Evolutionary conservation across 2,329 filamentous ascomycete species (phyloP), one percentile per base, ranked within the genome.

Genomic region (Botrytis medusae): DNA sequence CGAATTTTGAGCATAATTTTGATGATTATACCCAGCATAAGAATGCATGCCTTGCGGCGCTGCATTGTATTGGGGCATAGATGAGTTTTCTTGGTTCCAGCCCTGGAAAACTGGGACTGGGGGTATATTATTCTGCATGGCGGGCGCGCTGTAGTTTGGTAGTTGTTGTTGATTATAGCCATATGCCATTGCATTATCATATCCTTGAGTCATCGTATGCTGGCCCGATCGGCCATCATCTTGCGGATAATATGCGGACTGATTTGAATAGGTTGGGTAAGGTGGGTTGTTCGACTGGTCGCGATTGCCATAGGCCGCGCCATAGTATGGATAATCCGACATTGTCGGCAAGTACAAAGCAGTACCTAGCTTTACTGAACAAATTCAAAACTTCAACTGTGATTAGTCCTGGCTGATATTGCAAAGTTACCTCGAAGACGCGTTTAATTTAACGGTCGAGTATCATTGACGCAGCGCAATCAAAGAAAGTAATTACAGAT

Each of bases 321-420:
- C 83, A 77, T 84, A 86, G 25, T 83, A 83, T 72, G 84, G 84
- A 80, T 87, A 85, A 74, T 85, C 83, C 68, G 85, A 84, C 85
- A 87, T 87, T 68, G 71, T 80, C 72, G 73, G 60, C n/a, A 72
- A 29, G 25, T 54, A 22, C 22, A 18, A 14, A 44, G 48, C 34
- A 57, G 61, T 65, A 72, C 44, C 60, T 65, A 72, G 60, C 60
- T 65, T 65, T 42, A 42, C 60, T 57, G 61, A 54, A 34, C 16
- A 9, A 9, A 61, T 64, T 64, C 18, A 51, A 60, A 68, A 32
- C 40, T 54, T 68, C 4, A 32, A 48, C 42, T 59, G 40, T 63
- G 10, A 61, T 72, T 72, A 72, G 71, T 69, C 61, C 51, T 48
- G 51, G 51, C 51, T 59, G 51, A 51, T 29, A 61, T 25, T 60